A percentile compares a stretch with the other conserved stretches of the same genome.
These are phyloP conservation scores for Penicillium canariense DNA, from an alignment of 495 filamentous ascomycete species.

Conservation along the genomic window DNA sequence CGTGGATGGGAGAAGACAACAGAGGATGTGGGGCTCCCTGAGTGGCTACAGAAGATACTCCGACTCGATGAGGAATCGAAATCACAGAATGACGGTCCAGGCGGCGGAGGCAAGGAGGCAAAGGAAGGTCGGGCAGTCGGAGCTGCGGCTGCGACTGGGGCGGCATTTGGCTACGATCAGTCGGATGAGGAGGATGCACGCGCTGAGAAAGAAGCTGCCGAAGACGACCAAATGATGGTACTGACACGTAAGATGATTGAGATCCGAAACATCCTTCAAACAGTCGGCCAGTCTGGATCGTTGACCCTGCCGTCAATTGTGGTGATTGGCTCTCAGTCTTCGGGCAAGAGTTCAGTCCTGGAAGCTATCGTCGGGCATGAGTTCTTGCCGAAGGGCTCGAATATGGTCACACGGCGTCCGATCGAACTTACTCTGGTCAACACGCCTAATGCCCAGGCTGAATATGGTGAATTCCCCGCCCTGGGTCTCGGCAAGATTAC, in stretches of 20 bases:
- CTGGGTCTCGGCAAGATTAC: conserved; percentile 86
- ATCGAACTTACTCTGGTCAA: conserved; percentile 98
- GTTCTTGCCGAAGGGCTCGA: conserved; percentile 93
- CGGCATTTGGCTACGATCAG: conserved; percentile 75
- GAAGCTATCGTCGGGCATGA: conserved; percentile 98
- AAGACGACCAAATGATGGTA: conserved; percentile 99
- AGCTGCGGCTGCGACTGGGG: conserved; percentile 59
- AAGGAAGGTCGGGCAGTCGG: conserved; percentile 59
- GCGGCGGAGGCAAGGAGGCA: conserved; percentile 51
- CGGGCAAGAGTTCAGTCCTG: conserved; percentile 95
- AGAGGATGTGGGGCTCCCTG: conserved; percentile 70
- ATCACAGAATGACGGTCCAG: conserved; percentile 38
- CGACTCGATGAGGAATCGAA: conserved; percentile 52
- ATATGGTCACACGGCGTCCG: conserved; percentile 96
- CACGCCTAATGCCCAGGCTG: conserved; percentile 81
- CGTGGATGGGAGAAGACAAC: conserved; percentile 82
- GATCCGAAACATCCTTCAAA: conserved; percentile 85
- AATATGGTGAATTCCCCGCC: conserved; percentile 96
- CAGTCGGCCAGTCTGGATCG: conserved; percentile 84
- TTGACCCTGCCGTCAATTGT: conserved; percentile 93
- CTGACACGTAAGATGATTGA: conserved; percentile 99
- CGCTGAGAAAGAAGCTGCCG: conserved; percentile 60
- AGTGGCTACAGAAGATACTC: conserved; percentile 81
- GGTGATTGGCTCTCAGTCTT: conserved; percentile 97
- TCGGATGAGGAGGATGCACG: conserved; percentile 69